Conservation (phyloP, 441 rosid species). For the Euphorbia corollata region DNA sequence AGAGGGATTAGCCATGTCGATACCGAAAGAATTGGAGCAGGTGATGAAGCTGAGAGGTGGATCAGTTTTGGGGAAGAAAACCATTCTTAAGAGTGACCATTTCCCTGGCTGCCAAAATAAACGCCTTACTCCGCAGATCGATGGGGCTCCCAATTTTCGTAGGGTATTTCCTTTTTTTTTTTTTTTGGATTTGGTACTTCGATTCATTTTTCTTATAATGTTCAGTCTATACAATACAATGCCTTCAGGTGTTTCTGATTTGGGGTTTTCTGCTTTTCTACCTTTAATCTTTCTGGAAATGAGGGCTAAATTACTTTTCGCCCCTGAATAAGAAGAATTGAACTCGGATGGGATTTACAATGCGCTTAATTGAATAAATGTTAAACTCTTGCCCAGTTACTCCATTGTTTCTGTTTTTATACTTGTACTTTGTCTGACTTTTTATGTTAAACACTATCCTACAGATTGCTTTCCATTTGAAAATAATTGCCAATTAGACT, state of each 20-base stretch:
- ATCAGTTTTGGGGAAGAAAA: conserved; percentile 90
- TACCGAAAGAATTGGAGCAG: conserved; percentile 80
- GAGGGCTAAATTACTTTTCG: neutral
- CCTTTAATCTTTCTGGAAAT: neutral
- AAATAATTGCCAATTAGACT: neutral
- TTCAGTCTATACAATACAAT: neutral
- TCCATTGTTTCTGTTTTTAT: neutral
- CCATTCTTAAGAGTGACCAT: conserved; percentile 96
- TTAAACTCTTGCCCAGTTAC: neutral
- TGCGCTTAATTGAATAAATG: neutral
- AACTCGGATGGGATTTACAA: conserved; percentile 1
- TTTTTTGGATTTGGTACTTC: conserved; percentile 3
- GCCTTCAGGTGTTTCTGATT: neutral
- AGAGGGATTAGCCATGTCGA: conserved; percentile 41
- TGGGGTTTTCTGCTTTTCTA: neutral
- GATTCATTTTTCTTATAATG: neutral
- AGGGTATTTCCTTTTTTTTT: conserved; percentile 45
- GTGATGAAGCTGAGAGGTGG: conserved; percentile 94
- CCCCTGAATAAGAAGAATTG: neutral
- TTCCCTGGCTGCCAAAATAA: conserved; percentile 97
- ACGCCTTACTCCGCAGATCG: conserved; percentile 84
- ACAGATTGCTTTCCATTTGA: neutral
- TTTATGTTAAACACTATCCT: too few species aligned
- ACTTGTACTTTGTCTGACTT: conserved; percentile 4
- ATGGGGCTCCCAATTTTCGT: conserved; percentile 98